Conservation (phyloP, 176 grass and related monocot species). For the Thinopyrum elongatum region DNA sequence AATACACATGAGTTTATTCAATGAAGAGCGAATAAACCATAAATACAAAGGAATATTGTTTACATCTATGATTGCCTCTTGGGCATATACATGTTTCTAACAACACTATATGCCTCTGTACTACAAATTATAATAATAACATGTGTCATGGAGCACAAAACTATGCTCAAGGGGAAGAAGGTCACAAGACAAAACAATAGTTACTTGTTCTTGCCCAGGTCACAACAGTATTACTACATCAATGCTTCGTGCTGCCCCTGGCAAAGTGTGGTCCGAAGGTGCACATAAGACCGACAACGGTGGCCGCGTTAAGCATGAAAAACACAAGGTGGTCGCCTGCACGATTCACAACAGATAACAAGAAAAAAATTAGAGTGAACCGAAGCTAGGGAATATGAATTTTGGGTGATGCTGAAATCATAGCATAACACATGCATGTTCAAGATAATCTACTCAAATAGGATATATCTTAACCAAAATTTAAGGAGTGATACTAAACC, state of each 20-base stretch:
- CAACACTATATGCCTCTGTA: not conserved
- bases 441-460: not conserved
- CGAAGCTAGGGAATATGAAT: not conserved
- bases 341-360: not conserved
- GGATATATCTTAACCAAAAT: not conserved
- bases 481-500: not conserved
- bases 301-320: constrained; percentile 48
- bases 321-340: constrained; percentile 64
- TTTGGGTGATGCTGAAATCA: not conserved
- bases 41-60: not conserved
- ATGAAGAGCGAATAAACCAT: not conserved
- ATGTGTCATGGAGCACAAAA: not conserved
- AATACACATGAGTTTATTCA: not conserved
- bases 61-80: not conserved
- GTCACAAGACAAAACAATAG: not conserved
- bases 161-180: not conserved
- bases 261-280: constrained; percentile 42
- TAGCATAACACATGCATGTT: not conserved
- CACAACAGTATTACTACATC: not conserved
- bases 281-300: constrained; percentile 25
- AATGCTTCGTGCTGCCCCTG: constrained; percentile 22
- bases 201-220: not conserved
- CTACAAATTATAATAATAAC: not conserved
- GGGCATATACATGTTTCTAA: not conserved
- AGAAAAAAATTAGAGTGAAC: not conserved